phyloP scores from a whole-genome alignment of 2,329 filamentous ascomycete species.

The Cladosporium colombiae region DNA sequence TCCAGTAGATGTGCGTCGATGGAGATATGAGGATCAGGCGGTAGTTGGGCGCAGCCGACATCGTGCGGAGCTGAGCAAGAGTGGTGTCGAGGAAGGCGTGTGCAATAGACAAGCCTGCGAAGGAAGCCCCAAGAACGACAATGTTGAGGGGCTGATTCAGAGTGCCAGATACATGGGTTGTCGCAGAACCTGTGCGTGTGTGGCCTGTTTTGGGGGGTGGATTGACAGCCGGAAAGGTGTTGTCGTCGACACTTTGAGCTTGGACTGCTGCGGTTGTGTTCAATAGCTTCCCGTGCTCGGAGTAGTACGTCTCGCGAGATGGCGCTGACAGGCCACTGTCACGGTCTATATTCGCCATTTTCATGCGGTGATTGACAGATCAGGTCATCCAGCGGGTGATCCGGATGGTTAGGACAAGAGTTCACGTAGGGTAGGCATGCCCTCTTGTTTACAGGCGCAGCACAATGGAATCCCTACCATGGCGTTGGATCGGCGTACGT shows the following conservation, averaged over 20 bases:
- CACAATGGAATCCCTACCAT: slow-evolving; percentile 13
- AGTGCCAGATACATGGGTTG: not conserved
- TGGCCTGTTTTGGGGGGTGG: slow-evolving; percentile 9
- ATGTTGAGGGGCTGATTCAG: slow-evolving; percentile 36
- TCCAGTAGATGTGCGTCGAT: slow-evolving; percentile 42
- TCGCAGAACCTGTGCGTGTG: not conserved
- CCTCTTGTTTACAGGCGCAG: slow-evolving; percentile 6
- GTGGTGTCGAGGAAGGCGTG: slow-evolving; percentile 40
- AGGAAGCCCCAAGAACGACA: slow-evolving; percentile 43
- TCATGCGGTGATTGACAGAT: not conserved
- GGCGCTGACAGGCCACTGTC: slow-evolving; percentile 5
- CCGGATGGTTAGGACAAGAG: not conserved
- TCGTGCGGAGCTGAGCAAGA: slow-evolving; percentile 33
- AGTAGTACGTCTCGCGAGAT: not conserved
- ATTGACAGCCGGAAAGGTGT: slow-evolving; percentile 1
- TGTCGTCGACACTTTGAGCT: not conserved
- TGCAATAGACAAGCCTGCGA: slow-evolving; percentile 40
- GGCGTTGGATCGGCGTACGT: not conserved
- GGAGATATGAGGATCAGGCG: slow-evolving; percentile 40
- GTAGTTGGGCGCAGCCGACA: slow-evolving; percentile 31
- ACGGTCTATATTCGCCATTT: not conserved
- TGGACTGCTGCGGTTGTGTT: not conserved
- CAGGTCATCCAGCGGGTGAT: not conserved
- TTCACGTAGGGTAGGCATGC: not conserved
- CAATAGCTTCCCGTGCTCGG: slow-evolving; percentile 1